Conservation (phyloP, 1,139 yeast genomes). For the Kazachstania sp. region DNA sequence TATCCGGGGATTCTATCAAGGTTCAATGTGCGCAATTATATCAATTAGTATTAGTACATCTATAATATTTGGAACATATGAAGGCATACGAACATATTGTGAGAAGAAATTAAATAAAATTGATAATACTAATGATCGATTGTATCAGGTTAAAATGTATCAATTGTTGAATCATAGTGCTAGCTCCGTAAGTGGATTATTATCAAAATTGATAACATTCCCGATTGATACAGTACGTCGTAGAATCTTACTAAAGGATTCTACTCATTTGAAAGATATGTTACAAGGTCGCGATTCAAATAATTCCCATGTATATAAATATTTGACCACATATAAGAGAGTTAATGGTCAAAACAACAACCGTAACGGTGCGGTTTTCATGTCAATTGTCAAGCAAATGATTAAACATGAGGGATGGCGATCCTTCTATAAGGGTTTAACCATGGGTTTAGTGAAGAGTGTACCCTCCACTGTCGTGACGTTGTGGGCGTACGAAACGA, state of each 20-base stretch:
- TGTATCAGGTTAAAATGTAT: conserved; percentile 1
- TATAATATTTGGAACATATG: conserved; percentile 61
- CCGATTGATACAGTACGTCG: conserved; percentile 82
- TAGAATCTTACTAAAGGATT: conserved; percentile 1
- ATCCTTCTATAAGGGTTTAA: conserved; percentile 69
- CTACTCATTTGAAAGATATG: background rate
- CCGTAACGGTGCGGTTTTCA: conserved; percentile 2
- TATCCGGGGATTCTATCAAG: conserved; percentile 49
- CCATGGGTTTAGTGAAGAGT: conserved; percentile 60
- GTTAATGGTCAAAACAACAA: background rate
- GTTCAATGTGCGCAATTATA: conserved; percentile 53
- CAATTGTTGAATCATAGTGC: conserved; percentile 44
- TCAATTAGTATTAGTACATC: conserved; percentile 64
- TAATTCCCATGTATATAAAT: background rate
- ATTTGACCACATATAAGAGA: background rate
- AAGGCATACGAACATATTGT: conserved; percentile 28
- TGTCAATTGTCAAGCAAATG: conserved; percentile 33
- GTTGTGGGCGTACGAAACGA: conserved; percentile 60
- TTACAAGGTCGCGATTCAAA: background rate
- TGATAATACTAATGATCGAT: background rate
- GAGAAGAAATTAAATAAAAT: conserved; percentile 9
- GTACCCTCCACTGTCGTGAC: conserved; percentile 80
- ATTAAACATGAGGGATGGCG: conserved; percentile 47
- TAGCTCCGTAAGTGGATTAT: conserved; percentile 69
- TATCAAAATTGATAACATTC: conserved; percentile 66